These are phyloP conservation scores for Fraxinus paxiana DNA, from an alignment of 305 asterid genomes.

Conservation along the genomic window DNA sequence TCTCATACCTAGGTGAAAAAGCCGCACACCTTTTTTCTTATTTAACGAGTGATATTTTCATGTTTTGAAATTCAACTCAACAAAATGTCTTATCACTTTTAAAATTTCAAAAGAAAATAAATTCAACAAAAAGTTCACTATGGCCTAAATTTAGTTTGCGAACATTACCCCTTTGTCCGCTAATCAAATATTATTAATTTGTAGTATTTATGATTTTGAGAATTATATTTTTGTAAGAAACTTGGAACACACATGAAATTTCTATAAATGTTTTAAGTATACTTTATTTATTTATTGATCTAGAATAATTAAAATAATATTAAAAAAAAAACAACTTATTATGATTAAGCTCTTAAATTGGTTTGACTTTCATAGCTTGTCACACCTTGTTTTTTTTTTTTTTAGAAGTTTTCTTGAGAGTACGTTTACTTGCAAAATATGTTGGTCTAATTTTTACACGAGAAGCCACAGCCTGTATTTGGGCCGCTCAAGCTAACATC, in stretches of 20 bases:
- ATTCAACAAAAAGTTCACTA: background rate
- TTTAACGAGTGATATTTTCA: background rate
- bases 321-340: background rate
- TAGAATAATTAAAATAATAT: too few species aligned
- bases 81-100: background rate
- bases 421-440: background rate
- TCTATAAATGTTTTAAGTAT: background rate
- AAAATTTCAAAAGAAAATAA: background rate
- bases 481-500: background rate
- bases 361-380: background rate
- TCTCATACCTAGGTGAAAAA: background rate
- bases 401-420: background rate
- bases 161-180: background rate
- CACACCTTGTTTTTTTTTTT: background rate
- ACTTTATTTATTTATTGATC: too few species aligned
- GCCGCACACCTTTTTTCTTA: background rate
- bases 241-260: background rate
- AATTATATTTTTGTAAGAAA: background rate
- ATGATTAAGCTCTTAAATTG: too few species aligned
- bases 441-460: background rate
- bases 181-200: background rate
- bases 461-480: background rate
- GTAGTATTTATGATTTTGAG: background rate
- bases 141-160: background rate
- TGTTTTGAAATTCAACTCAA: background rate